Evolutionary conservation across 495 filamentous ascomycete genomes (phyloP).

Genomic region (Penicillium riverlandense): DNA sequence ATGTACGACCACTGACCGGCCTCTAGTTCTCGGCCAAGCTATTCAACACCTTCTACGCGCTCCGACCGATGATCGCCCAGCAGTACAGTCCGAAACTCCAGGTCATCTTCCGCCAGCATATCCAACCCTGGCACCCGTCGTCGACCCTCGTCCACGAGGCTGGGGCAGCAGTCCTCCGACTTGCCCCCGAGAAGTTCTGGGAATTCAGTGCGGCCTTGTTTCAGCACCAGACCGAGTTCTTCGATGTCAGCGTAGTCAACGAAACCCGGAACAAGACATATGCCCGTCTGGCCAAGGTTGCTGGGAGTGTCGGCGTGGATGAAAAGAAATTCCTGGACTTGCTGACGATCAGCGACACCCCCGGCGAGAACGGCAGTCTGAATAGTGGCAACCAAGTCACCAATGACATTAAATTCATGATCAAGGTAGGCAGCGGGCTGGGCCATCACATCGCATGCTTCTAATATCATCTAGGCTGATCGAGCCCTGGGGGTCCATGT

Average conservation of each 20-base stretch:
- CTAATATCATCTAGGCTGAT: slow-evolving; percentile 40
- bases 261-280: slow-evolving; percentile 86
- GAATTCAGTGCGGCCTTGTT: slow-evolving; percentile 69
- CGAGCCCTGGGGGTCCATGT: slow-evolving; percentile 77
- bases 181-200: slow-evolving; percentile 68
- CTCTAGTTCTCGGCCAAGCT: slow-evolving; percentile 54
- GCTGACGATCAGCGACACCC: slow-evolving; percentile 56
- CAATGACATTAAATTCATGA: slow-evolving; percentile 74
- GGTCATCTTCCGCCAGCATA: slow-evolving; percentile 80
- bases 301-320: slow-evolving; percentile 56
- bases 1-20: not conserved
- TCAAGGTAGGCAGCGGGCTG: slow-evolving; percentile 50
- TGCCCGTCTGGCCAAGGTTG: slow-evolving; percentile 62
- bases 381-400: slow-evolving; percentile 75
- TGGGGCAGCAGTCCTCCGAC: slow-evolving; percentile 62
- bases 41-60: slow-evolving; percentile 63
- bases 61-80: slow-evolving; percentile 47
- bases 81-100: slow-evolving; percentile 56
- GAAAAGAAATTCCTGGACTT: slow-evolving; percentile 56
- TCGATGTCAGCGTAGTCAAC: slow-evolving; percentile 74
- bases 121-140: slow-evolving; percentile 94
- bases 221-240: slow-evolving; percentile 60
- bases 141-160: slow-evolving; percentile 86
- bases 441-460: not conserved
- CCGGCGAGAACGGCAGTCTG: slow-evolving; percentile 51